These are phyloP conservation scores for Macrophomina pseudophaseolina DNA, from an alignment of 2,329 filamentous ascomycete genomes.

Conservation along the genomic window DNA sequence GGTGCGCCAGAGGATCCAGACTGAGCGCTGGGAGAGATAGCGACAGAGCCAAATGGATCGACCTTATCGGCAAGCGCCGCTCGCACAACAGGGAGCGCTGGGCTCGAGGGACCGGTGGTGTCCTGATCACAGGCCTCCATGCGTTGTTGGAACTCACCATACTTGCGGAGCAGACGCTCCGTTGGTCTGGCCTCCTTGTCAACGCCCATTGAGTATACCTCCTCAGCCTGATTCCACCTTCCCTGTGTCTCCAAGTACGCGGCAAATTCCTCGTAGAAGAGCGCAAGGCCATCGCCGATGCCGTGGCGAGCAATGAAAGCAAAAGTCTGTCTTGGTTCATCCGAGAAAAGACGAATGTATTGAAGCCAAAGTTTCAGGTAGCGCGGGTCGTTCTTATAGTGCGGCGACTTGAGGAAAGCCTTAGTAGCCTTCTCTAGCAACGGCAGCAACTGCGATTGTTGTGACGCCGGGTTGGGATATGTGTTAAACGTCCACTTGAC, in stretches of 20 bases:
- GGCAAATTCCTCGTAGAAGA: constrained; percentile 97
- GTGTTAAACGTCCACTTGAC: constrained; percentile 96
- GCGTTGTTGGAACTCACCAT: constrained; percentile 85
- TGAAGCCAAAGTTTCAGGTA: constrained; percentile 94
- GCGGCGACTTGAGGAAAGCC: constrained; percentile 78
- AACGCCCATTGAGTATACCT: constrained; percentile 89
- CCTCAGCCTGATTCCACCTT: constrained; percentile 88
- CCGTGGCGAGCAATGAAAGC: constrained; percentile 86
- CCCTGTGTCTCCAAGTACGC: constrained; percentile 86
- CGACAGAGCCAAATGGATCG: constrained; percentile 71
- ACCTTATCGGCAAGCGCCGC: constrained; percentile 84
- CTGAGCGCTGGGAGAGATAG: constrained; percentile 69
- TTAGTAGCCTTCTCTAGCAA: constrained; percentile 93
- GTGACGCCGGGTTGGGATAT: constrained; percentile 90
- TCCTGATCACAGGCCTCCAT: constrained; percentile 70
- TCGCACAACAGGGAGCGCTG: constrained; percentile 81
- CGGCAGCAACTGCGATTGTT: constrained; percentile 85
- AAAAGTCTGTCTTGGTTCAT: constrained; percentile 90
- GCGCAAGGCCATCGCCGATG: constrained; percentile 83
- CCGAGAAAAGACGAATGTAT: constrained; percentile 91
- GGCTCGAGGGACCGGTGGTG: constrained; percentile 74
- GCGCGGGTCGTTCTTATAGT: constrained; percentile 94
- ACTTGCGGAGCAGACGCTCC: constrained; percentile 84
- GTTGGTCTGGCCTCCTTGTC: constrained; percentile 84
- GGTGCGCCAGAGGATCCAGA: constrained; percentile 53